phyloP scores from a whole-genome alignment of 805 yeast genomes.

The Cyberlindnera mrakii region DNA sequence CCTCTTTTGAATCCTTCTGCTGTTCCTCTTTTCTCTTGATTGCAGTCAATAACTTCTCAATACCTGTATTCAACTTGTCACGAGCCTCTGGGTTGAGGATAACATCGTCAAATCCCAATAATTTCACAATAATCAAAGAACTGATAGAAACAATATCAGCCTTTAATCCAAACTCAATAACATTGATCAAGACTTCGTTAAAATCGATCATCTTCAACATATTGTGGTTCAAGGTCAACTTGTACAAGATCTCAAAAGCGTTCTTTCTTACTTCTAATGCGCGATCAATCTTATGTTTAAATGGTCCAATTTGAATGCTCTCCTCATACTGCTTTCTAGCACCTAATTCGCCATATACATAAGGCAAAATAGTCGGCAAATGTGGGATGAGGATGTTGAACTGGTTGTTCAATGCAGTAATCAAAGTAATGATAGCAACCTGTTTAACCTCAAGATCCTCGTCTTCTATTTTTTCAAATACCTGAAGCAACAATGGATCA shows the following conservation, averaged over 20 bases:
- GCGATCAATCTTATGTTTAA: constrained; percentile 74
- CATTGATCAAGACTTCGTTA: constrained; percentile 27
- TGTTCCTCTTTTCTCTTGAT: constrained; percentile 25
- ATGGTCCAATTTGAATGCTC: constrained; percentile 78
- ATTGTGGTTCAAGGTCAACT: constrained; percentile 31
- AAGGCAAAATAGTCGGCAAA: constrained; percentile 42
- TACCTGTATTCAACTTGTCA: constrained; percentile 17
- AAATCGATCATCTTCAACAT: constrained; percentile 24
- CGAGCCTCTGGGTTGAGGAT: constrained; percentile 13
- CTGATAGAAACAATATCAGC: constrained; percentile 27
- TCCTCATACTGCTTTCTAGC: constrained; percentile 54
- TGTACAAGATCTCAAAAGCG: constrained; percentile 62
- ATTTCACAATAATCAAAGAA: constrained; percentile 21
- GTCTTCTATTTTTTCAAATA: constrained; percentile 25
- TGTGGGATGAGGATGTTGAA: constrained; percentile 41
- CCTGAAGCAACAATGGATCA: constrained; percentile 18
- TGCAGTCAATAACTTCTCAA: constrained; percentile 22
- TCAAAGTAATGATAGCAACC: constrained; percentile 51
- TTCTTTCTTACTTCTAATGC: constrained; percentile 70
- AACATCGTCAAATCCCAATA: constrained; percentile 24
- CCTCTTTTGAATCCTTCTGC: constrained; percentile 25
- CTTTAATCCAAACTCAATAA: constrained; percentile 33
- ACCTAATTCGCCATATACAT: constrained; percentile 46
- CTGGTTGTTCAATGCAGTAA: constrained; percentile 53
- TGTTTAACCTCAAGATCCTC: constrained; percentile 50